Evolutionary conservation across 1,284 basidiomycete genomes (phyloP), one percentile per base, ranked within the genome.

Genomic region (Boletus calvinii): DNA sequence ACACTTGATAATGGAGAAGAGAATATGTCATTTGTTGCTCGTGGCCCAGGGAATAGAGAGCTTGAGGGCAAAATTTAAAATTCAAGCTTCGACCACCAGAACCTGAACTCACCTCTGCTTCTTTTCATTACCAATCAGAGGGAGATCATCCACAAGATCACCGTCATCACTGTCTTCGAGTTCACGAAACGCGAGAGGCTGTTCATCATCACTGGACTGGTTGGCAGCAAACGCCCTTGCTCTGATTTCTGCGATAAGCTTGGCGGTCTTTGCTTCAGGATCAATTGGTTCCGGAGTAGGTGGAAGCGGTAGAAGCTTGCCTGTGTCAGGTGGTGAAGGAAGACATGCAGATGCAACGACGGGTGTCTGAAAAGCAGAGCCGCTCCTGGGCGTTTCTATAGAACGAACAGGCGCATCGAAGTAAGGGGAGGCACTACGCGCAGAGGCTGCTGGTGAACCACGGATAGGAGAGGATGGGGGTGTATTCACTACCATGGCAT

Each of bases 171-270:
- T 78, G 45, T 77, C 78, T 41, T 75, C 74, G 18, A 71, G 63
- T 12, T 81, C 78, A 17, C 70, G 68, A 58, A 81, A 71, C 46
- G 74, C 64, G 35, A 67, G 57, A 34, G 62, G 63, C 20, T 57
- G 65, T 44, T 76, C 70, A 15, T 78, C 75, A 13, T 76, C 74
- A 40, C 77, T 80, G 30, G 72, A 72, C 13, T 64, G 60, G 17
- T 62, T 71, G 24, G 70, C 72, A 13, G 75, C 76, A 44, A 70
- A 71, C 3, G 78, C 82, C 52, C 73, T 75, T 6, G 79, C 82
- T 65, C 77, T 84, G 52, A 89, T 85, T 31, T 79, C 71, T 6
- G 77, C 83, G 44, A 90, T 82, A 36, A 87, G 73, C 57, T 75
- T 70, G 15, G 76, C 75, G 1, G 85, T 75, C 65, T 81, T 86